Evolutionary conservation across 2,329 filamentous ascomycete species (phyloP).

Genomic region (Didymella lethalis): DNA sequence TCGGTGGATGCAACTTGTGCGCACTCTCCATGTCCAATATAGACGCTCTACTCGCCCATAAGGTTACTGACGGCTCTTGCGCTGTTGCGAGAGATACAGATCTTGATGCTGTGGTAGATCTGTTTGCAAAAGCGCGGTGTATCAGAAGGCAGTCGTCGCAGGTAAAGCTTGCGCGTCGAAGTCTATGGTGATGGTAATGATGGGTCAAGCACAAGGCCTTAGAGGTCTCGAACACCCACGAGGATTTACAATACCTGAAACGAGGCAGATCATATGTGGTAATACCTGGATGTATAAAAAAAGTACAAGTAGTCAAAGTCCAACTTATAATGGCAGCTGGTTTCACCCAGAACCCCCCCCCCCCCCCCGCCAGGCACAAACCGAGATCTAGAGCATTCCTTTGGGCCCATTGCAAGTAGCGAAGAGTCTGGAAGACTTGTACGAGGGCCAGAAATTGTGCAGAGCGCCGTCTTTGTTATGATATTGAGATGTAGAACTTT

Average conservation of each 20-base stretch:
- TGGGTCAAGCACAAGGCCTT: neutral
- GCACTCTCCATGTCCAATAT: slow-evolving; percentile 10
- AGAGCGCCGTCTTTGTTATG: neutral
- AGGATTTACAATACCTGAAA: neutral
- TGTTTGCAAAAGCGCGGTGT: too few species aligned
- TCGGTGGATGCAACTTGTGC: slow-evolving; percentile 9
- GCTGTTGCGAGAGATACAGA: neutral
- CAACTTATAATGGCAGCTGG: neutral
- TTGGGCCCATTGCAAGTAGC: neutral
- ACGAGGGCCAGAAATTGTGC: slow-evolving; percentile 3
- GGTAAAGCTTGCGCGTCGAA: neutral
- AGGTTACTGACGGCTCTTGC: slow-evolving; percentile 4
- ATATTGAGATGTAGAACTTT: neutral
- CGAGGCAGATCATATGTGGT: neutral
- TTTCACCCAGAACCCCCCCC: neutral
- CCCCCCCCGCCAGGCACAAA: neutral
- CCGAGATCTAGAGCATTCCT: slow-evolving; percentile 3
- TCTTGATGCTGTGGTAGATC: neutral
- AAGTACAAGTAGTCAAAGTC: neutral
- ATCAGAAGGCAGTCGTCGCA: neutral
- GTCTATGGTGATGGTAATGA: neutral
- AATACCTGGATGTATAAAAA: neutral
- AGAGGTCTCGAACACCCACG: neutral
- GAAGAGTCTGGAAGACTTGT: slow-evolving; percentile 4
- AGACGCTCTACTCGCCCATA: slow-evolving; percentile 17